phyloP scores from a whole-genome alignment of 2,329 filamentous ascomycete genomes.

The Scortechinia acanthostroma region DNA sequence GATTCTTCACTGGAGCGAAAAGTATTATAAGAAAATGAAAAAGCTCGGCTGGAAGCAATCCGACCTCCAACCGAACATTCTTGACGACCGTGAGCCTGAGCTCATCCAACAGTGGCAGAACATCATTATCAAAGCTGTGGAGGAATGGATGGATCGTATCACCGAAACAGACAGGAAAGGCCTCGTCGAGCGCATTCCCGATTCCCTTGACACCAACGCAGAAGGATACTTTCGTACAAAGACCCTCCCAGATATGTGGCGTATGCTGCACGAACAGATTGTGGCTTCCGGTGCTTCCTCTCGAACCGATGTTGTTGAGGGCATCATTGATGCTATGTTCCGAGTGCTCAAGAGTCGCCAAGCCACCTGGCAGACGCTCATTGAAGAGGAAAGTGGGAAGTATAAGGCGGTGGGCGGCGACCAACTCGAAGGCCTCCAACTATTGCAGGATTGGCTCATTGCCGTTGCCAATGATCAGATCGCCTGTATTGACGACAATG shows the following conservation, averaged over 20 bases:
- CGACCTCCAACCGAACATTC: conserved; percentile 75
- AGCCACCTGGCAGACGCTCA: conserved; percentile 76
- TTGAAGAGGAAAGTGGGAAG: conserved; percentile 75
- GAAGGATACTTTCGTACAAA: conserved; percentile 88
- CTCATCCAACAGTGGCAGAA: conserved; percentile 88
- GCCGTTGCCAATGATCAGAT: conserved; percentile 98
- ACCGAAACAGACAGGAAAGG: conserved; percentile 74
- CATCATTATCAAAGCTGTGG: conserved; percentile 89
- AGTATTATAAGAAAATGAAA: conserved; percentile 92
- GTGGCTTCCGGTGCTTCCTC: conserved; percentile 77
- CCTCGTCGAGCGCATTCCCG: conserved; percentile 71
- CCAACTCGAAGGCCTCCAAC: conserved; percentile 65
- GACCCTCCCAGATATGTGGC: conserved; percentile 90
- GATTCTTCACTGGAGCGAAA: conserved; percentile 90
- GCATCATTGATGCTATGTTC: conserved; percentile 94
- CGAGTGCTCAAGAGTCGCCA: conserved; percentile 76
- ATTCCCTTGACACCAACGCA: conserved; percentile 72
- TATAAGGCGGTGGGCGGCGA: conserved; percentile 46
- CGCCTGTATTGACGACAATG: conserved; percentile 89
- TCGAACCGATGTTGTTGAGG: conserved; percentile 84
- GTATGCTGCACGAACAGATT: conserved; percentile 91
- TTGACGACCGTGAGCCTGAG: conserved; percentile 84
- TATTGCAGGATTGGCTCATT: conserved; percentile 89
- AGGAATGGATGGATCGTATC: conserved; percentile 96
- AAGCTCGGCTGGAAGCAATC: conserved; percentile 75